A percentile compares a stretch with the other conserved stretches of the same genome.
Conservation (phyloP, 1,139 yeast genomes). For the Suhomyces chickasaworum region DNA sequence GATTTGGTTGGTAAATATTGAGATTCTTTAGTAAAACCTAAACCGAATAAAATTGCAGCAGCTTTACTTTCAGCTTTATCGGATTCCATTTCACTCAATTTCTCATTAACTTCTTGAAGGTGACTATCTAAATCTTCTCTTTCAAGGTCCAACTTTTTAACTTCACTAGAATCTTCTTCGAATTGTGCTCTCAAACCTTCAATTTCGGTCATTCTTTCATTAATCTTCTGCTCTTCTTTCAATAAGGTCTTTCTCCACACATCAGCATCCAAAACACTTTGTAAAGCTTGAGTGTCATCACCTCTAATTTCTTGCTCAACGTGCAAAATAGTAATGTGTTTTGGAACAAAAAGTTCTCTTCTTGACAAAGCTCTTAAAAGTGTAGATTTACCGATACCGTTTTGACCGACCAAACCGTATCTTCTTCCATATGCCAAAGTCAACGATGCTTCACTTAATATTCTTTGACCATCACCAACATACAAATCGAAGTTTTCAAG, state of each 20-base stretch:
- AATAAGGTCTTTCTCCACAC: conserved; percentile 95
- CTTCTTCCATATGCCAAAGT: conserved; percentile 90
- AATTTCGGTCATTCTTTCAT: conserved; percentile 73
- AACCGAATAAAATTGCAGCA: conserved; percentile 88
- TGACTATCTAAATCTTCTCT: conserved; percentile 81
- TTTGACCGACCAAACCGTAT: conserved; percentile 96
- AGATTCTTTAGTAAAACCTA: conserved; percentile 89
- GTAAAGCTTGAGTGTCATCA: conserved; percentile 86
- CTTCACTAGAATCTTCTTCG: conserved; percentile 82
- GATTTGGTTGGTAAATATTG: conserved; percentile 82
- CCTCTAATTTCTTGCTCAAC: conserved; percentile 97
- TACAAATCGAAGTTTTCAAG: conserved; percentile 89
- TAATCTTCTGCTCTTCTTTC: conserved; percentile 72
- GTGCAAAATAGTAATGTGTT: conserved; percentile 90
- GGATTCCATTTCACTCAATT: conserved; percentile 87
- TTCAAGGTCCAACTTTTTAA: conserved; percentile 82
- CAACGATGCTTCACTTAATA: conserved; percentile 82
- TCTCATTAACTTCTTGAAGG: conserved; percentile 76
- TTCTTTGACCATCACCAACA: conserved; percentile 94
- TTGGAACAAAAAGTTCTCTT: conserved; percentile 91
- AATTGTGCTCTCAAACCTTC: conserved; percentile 68
- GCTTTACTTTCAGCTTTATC: conserved; percentile 98
- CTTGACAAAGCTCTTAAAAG: conserved; percentile 85
- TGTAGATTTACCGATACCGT: conserved; percentile 99
- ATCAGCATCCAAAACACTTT: conserved; percentile 95